Evolutionary conservation across 2,329 filamentous ascomycete genomes (phyloP).

Genomic region (Penicillium sp.): DNA sequence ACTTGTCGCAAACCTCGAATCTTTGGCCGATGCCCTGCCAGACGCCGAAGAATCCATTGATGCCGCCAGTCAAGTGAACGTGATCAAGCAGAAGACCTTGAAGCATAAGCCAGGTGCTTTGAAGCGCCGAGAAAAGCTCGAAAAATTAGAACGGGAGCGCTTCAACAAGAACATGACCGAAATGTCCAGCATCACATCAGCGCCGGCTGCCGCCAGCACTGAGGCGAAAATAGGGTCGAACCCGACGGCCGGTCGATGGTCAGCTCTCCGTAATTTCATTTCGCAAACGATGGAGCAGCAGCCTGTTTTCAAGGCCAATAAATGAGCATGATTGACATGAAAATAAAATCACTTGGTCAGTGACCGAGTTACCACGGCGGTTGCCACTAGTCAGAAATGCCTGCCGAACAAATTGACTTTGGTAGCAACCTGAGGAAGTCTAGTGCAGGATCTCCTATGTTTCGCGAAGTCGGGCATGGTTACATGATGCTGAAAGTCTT

Average conservation of each 20-base stretch:
- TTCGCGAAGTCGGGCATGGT: background rate
- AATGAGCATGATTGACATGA: slow-evolving; percentile 19
- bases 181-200: slow-evolving; percentile 51
- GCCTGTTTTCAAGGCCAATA: slow-evolving; percentile 61
- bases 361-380: background rate
- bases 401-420: background rate
- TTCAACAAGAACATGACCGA: slow-evolving; percentile 82
- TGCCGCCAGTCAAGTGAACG: slow-evolving; percentile 56
- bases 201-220: slow-evolving; percentile 28
- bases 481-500: background rate
- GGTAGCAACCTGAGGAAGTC: background rate
- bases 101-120: slow-evolving; percentile 73
- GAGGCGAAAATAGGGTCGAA: slow-evolving; percentile 19
- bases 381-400: background rate
- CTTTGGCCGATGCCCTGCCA: slow-evolving; percentile 77
- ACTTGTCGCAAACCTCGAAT: slow-evolving; percentile 70
- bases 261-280: slow-evolving; percentile 78
- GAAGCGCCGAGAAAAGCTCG: slow-evolving; percentile 78
- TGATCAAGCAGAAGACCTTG: slow-evolving; percentile 73
- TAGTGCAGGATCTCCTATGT: background rate
- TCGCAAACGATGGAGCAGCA: slow-evolving; percentile 87
- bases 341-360: background rate
- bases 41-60: slow-evolving; percentile 52
- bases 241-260: slow-evolving; percentile 65
- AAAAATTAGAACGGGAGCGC: slow-evolving; percentile 75